Evolutionary conservation across 345 rosid genomes (phyloP), one percentile per base, ranked within the genome.

Genomic region (Gossypium herbaceum): DNA sequence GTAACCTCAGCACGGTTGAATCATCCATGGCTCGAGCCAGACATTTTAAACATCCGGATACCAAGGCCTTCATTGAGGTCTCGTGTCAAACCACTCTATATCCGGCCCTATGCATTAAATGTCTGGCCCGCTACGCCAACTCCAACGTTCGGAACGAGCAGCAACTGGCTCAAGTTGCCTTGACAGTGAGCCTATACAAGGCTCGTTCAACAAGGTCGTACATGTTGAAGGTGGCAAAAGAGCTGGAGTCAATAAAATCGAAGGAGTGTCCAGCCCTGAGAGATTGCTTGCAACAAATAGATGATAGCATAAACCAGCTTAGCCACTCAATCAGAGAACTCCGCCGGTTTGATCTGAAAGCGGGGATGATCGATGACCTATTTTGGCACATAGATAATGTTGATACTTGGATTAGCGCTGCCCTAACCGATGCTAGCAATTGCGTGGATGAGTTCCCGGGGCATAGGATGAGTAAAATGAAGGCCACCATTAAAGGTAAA

Each of bases 321-420:
- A 77, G 79, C 25, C 83, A 78, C 55, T 89, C 98, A 2, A 87
- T 92, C 60, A 59, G 56, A 45, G 97, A 94, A 81, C 83, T 92
- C 3, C 87, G 79, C 20, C 77, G 87, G 13, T 66, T 89, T 22
- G 79, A 12, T 24, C 52, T 68, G 17, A 69, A 72, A 64, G 45
- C 60, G 0, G 56, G 70, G 7, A 61, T 77, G 20, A 80, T 55
- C 0, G 81, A 69, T 4, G 82, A 85, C 62, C 71, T 81, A 2
- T 69, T 81, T 61, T 89, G 85, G 87, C 97, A 83, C 79, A 73
- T 84, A 12, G 85, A 85, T 69, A 94, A 88, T 75, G 81, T 92
- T 10, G 86, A 92, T 76, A 81, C 92, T 9, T 94, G 97, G 97
- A 79, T 89, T 7, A 84, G 94, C 72, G 82, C 91, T 3, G 97